Conservation (phyloP, 306 rosid genomes). For the Dalbergia oliveri region DNA sequence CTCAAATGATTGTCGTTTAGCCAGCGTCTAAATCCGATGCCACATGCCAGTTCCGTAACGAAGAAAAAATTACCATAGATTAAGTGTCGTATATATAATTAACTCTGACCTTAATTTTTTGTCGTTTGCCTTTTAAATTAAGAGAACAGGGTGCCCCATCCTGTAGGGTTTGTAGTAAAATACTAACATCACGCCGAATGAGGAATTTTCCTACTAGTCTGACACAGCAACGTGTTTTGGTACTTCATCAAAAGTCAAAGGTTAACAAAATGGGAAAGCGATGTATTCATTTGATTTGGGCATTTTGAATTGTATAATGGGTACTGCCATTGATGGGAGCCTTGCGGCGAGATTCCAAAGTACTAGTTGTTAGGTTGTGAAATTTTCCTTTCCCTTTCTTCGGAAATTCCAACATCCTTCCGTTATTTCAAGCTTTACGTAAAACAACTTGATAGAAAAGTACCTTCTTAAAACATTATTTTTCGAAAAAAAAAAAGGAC, state of each 20-base stretch:
- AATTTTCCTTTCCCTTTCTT: not conserved
- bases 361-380: not conserved
- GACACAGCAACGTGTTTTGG: constrained; percentile 30
- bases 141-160: not conserved
- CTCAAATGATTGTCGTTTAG: constrained; percentile 9
- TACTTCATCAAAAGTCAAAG: constrained; percentile 13
- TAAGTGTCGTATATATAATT: not conserved
- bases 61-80: not conserved
- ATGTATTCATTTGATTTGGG: not conserved
- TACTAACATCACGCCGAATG: not conserved
- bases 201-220: not conserved
- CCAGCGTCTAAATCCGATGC: not conserved
- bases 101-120: not conserved
- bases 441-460: not conserved
- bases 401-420: not conserved
- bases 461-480: not conserved
- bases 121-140: not conserved
- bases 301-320: not conserved
- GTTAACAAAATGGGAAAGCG: not conserved
- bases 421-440: constrained; percentile 1
- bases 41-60: not conserved
- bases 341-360: too few species aligned
- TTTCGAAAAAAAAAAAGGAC: too few species aligned
- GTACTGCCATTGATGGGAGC: not conserved
- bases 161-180: not conserved